A percentile compares a stretch with the other conserved stretches of the same genome.
phyloP scores from a whole-genome alignment of 768 basidiomycete species.

The Lactarius psammicola region DNA sequence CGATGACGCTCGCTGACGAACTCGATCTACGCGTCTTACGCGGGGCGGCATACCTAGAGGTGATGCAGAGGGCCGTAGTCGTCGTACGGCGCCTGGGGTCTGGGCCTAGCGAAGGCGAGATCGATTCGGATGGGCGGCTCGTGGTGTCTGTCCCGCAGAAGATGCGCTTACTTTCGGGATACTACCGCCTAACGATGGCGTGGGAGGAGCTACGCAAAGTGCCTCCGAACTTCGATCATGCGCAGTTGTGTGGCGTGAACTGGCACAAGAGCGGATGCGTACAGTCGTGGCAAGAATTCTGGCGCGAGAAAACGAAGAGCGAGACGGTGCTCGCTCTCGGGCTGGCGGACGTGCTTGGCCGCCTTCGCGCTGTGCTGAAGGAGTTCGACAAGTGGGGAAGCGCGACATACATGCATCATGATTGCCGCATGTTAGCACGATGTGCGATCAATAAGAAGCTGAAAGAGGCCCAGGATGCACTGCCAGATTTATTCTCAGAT shows the following conservation, averaged over 20 bases:
- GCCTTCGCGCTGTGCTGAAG: conserved; percentile 58
- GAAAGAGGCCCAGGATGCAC: conserved; percentile 53
- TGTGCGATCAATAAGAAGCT: conserved; percentile 55
- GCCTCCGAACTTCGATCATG: conserved; percentile 65
- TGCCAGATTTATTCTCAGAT: conserved; percentile 61
- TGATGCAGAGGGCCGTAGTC: conserved; percentile 62
- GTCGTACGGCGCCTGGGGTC: conserved; percentile 31
- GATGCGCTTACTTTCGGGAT: conserved; percentile 65
- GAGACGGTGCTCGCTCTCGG: conserved; percentile 60
- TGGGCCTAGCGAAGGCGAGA: conserved; percentile 27
- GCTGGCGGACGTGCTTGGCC: conserved; percentile 65
- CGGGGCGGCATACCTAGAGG: conserved; percentile 67
- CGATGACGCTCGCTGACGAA: conserved; percentile 73
- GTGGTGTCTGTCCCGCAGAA: conserved; percentile 58
- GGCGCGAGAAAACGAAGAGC: conserved; percentile 69
- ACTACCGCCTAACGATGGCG: conserved; percentile 60
- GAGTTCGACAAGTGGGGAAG: conserved; percentile 71
- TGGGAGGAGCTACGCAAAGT: conserved; percentile 63
- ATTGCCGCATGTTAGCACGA: conserved; percentile 61
- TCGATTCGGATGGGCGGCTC: conserved; percentile 46
- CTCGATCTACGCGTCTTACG: conserved; percentile 57
- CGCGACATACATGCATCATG: conserved; percentile 77
- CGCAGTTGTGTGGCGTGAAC: conserved; percentile 57
- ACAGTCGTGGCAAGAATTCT: conserved; percentile 75
- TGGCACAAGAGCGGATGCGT: conserved; percentile 74